Percentiles rank a stretch among this genome's conserved stretches.
Evolutionary conservation across 2,329 filamentous ascomycete species (phyloP).

Genomic region (Eurotiales sp.): DNA sequence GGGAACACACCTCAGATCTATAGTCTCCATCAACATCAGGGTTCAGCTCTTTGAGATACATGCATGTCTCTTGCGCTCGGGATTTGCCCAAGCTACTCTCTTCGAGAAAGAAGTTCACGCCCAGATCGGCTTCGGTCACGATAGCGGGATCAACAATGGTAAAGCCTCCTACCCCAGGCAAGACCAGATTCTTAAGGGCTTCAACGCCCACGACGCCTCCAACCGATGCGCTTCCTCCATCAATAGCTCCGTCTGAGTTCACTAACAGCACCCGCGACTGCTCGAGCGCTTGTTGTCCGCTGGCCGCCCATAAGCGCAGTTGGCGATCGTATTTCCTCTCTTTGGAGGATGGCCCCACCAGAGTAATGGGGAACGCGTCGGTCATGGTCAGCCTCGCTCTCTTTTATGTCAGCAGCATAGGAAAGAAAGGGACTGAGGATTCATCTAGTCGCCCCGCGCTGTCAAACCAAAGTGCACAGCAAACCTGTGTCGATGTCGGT

Average conservation of each 20-base stretch:
- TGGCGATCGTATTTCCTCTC: slow-evolving; percentile 89
- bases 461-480: not conserved
- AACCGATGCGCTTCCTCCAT: slow-evolving; percentile 44
- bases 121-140: slow-evolving; percentile 79
- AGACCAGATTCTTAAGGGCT: slow-evolving; percentile 92
- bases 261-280: slow-evolving; percentile 86
- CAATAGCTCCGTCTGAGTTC: slow-evolving; percentile 58
- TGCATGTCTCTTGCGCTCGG: slow-evolving; percentile 72
- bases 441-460: not conserved
- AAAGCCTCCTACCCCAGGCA: slow-evolving; percentile 87
- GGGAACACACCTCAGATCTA: slow-evolving; percentile 49
- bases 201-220: slow-evolving; percentile 86
- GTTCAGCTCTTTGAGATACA: slow-evolving; percentile 80
- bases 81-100: slow-evolving; percentile 70
- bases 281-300: slow-evolving; percentile 84
- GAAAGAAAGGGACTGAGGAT: not conserved
- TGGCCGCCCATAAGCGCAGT: slow-evolving; percentile 90
- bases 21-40: slow-evolving; percentile 82
- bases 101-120: slow-evolving; percentile 95
- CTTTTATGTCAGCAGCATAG: not conserved
- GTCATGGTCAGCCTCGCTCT: slow-evolving; percentile 24
- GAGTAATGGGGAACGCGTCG: slow-evolving; percentile 31
- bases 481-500: not conserved
- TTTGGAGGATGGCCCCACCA: slow-evolving; percentile 54
- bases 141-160: slow-evolving; percentile 78